These are phyloP conservation scores for Aspergillus melleus DNA, from an alignment of 2,329 filamentous ascomycete species.

Conservation along the genomic window DNA sequence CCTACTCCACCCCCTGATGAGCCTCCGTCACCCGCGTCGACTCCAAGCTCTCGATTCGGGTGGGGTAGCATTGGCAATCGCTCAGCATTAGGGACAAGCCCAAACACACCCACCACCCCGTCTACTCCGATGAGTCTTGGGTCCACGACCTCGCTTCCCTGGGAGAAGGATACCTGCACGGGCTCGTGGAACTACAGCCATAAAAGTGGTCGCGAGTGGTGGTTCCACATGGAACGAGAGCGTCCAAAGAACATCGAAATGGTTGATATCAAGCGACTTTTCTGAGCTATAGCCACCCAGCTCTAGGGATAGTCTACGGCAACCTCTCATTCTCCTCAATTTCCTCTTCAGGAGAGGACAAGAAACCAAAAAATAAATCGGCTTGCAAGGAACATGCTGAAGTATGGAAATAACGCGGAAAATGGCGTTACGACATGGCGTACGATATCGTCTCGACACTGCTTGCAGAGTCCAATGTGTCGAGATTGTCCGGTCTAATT, in stretches of 20 bases:
- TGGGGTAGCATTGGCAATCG: constrained; percentile 37
- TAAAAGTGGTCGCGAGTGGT: constrained; percentile 44
- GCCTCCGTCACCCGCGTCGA: constrained; percentile 33
- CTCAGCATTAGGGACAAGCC: constrained; percentile 29
- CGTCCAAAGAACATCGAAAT: constrained; percentile 34
- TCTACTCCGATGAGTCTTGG: constrained; percentile 32
- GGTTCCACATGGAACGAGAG: constrained; percentile 47
- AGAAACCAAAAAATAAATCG: neutral
- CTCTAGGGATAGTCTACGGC: neutral
- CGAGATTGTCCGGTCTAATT: neutral
- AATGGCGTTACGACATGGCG: neutral
- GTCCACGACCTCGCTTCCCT: constrained; percentile 32
- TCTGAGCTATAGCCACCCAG: constrained; percentile 21
- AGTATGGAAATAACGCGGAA: neutral
- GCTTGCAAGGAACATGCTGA: neutral
- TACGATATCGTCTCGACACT: neutral
- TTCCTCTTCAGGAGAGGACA: neutral
- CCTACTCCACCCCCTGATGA: constrained; percentile 29
- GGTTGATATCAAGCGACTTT: constrained; percentile 35
- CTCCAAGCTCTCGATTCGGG: constrained; percentile 32
- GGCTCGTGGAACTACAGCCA: constrained; percentile 45
- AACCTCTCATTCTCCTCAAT: neutral
- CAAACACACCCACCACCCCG: constrained; percentile 33
- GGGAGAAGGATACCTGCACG: constrained; percentile 45
- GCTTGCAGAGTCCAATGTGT: neutral